Evolutionary conservation across 305 asterid genomes (phyloP).

Genomic region (Fraxinus greggii): DNA sequence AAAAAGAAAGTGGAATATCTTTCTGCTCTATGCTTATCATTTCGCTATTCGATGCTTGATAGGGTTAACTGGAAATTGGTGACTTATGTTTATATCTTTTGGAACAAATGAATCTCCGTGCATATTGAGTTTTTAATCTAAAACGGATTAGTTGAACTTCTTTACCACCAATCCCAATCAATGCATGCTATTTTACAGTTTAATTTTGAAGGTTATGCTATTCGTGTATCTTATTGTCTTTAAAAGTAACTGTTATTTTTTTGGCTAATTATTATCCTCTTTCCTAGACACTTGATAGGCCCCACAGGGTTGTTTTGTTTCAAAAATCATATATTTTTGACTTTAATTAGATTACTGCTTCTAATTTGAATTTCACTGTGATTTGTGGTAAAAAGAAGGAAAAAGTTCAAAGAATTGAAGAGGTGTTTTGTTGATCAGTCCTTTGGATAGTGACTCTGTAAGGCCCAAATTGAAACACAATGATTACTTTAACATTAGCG

Average conservation of each 20-base stretch:
- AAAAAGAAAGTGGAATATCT: background rate
- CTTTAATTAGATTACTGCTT: background rate
- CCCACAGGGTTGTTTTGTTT: background rate
- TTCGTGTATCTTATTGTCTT: background rate
- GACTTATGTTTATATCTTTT: background rate
- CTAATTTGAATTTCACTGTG: background rate
- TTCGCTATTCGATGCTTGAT: background rate
- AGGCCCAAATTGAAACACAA: background rate
- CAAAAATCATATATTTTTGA: background rate
- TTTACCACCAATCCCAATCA: conserved; percentile 1
- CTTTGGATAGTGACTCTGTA: background rate
- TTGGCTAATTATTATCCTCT: background rate
- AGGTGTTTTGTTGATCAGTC: background rate
- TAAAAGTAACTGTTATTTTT: background rate
- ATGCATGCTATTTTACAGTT: background rate
- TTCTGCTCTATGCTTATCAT: background rate
- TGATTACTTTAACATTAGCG: conserved; percentile 4
- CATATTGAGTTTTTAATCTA: conserved; percentile 2
- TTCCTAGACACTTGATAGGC: background rate
- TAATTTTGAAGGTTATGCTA: background rate
- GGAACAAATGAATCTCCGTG: background rate
- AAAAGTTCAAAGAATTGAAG: background rate
- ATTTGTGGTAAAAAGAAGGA: background rate
- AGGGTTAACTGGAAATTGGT: background rate
- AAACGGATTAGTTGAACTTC: conserved; percentile 2